Base-by-base conservation (phyloP, 768 basidiomycete genomes). In the Tulasnella sp. region DNA sequence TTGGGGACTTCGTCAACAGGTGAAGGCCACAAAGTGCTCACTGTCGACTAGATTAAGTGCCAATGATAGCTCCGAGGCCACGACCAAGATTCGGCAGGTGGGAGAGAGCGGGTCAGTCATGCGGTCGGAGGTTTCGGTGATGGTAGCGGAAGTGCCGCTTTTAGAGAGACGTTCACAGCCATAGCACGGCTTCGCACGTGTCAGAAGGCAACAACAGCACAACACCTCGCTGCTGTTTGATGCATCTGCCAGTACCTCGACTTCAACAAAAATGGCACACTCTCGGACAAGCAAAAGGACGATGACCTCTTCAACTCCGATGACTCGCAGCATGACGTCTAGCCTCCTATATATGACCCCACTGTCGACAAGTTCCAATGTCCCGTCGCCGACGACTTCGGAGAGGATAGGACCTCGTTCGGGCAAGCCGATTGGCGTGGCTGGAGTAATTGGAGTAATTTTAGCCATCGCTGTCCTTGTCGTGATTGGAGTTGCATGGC, bases 21-120 rank as follows among this genome's bases (percentile, higher is more conserved):
- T 46, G 16, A 18, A 6, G 48, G n/a, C 6, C 3, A 75, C 6
- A 20, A 18, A 37, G 15, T 10, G 39, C 75, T 67, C 75, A 76
- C 75, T 57, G 16, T 76, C 61, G 29, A 76, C 39, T 18, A 76
- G 55, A 61, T 44, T 44, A 10, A 55, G 61, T 16, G 75, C 48
- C 3, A n/a, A n/a, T 11, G 75, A 40, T 23, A 61, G 39, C 48
- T 76, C 55, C 23, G 75, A 76, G 42, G 75, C 48, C n/a, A 76
- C 29, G 32, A 76, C 75, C 35, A 76, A 57, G 42, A 76, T 76
- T 26, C 75, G 75, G 57, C 29, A 76, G 32, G 18, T 40, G 20
- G 75, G 75, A 32, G 35, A 55, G 35, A 76, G 55, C 23, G 48
- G 39, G 37, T 40, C 71, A 35, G 71, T 15, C 37, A 40, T 46